phyloP scores from a whole-genome alignment of 2,329 filamentous ascomycete species.

The Paracamarosporium sp. region DNA sequence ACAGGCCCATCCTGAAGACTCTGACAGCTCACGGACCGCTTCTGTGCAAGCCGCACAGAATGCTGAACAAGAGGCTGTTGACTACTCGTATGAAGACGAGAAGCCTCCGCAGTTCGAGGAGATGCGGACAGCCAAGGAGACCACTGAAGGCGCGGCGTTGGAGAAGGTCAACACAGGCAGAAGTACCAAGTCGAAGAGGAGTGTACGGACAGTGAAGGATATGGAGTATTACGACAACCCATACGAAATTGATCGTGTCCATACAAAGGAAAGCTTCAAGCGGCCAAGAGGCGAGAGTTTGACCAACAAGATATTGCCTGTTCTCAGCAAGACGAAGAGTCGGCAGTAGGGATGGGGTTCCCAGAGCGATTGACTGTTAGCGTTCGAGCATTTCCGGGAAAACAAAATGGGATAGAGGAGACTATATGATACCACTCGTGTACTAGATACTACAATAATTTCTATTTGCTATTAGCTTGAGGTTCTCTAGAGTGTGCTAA shows the following conservation, averaged over 20 bases:
- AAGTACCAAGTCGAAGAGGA: constrained; percentile 31
- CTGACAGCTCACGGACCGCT: constrained; percentile 33
- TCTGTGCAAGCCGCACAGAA: constrained; percentile 40
- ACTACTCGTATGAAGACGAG: constrained; percentile 30
- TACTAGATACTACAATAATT: neutral
- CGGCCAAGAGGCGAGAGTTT: constrained; percentile 22
- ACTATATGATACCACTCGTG: neutral
- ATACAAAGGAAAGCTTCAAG: constrained; percentile 55
- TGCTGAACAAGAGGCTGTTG: constrained; percentile 23
- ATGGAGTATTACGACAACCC: constrained; percentile 52
- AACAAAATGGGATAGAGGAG: neutral
- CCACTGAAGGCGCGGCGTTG: constrained; percentile 24
- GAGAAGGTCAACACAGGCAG: constrained; percentile 39
- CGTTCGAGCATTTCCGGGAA: neutral
- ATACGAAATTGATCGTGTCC: constrained; percentile 57
- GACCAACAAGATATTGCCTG: constrained; percentile 7
- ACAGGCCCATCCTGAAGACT: constrained; percentile 14
- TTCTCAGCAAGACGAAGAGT: constrained; percentile 10
- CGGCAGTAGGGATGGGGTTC: constrained; percentile 3
- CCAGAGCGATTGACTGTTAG: neutral
- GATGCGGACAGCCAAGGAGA: constrained; percentile 48
- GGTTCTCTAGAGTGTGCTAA: no score
- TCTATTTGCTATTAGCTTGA: neutral
- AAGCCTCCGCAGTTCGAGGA: constrained; percentile 42
- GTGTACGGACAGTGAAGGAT: constrained; percentile 25